Evolutionary conservation across 1,139 yeast genomes (phyloP), one percentile per base, ranked within the genome.

Genomic region (Yamadazyma sp.): DNA sequence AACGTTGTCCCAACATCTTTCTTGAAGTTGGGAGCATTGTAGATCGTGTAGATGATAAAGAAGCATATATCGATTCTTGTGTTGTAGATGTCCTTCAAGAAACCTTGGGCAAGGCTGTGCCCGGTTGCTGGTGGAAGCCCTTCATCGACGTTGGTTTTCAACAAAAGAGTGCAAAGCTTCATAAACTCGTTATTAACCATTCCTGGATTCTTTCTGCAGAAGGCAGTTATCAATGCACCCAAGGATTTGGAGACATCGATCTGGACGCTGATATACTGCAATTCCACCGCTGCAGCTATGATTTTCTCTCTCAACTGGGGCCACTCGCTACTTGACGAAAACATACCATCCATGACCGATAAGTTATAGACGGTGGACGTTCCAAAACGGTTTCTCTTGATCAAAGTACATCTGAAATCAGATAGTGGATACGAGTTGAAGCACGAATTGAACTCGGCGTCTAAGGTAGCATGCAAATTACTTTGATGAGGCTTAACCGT

Each of bases 141-240:
- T 46, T 78, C 81, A 1, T 69, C 62, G 28, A 75, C 66, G 44
- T 80, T 78, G 11, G 73, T 64, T 38, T 68, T 67, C 35, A 88
- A 61, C 22, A 86, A 64, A 26, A 70, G 64, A 10, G 72, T 57
- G 2, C 80, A 70, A 39, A 80, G 64, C 17, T 60, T 61, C 48
- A 77, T 56, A 46, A 74, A 70, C 1, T 67, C 56, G 0, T 59
- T 38, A 37, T 57, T 25, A 12, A 78, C 51, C 12, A 54, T 50
- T 14, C 62, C 65, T 25, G 60, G 41, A 44, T 58, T 70, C 33
- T 59, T 61, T 39, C 72, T 67, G 49, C 82, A 75, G 46, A 76
- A 76, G 0, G 94, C 79, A 0, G 94, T 82, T 22, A 86, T 47
- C 12, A 89, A 64, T 1, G 92, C 89, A 36, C 94, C 90, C 74